phyloP scores from a whole-genome alignment of 176 grass and related monocot species.

The Poa annua region DNA sequence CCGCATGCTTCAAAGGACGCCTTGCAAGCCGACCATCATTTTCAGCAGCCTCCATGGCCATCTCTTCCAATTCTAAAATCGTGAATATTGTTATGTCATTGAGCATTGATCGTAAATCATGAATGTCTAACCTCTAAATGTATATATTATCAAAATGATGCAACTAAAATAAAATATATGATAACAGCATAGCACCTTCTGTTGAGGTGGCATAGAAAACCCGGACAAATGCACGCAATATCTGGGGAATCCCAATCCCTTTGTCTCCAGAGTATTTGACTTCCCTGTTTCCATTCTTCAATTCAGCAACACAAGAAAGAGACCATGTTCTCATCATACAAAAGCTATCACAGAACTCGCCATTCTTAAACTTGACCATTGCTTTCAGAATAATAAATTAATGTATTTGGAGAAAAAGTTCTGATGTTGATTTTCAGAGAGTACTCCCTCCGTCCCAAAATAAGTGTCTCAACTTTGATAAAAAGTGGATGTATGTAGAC shows the following conservation, averaged over 20 bases:
- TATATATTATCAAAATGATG: conserved; percentile 30
- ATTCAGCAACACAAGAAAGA: conserved; percentile 32
- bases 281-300: conserved; percentile 52
- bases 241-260: conserved; percentile 59
- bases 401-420: neutral
- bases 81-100: conserved; percentile 27
- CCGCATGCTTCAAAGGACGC: conserved; percentile 55
- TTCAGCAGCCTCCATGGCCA: conserved; percentile 59
- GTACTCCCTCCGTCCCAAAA: no score
- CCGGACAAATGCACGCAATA: conserved; percentile 71
- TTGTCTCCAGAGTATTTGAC: conserved; percentile 58
- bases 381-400: neutral
- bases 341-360: conserved; percentile 11
- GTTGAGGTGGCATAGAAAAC: conserved; percentile 69
- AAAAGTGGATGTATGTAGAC: no score
- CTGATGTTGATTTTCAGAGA: neutral
- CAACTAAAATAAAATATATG: conserved; percentile 1
- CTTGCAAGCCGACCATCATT: conserved; percentile 77
- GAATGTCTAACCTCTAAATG: neutral
- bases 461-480: no score
- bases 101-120: neutral
- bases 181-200: conserved; percentile 49
- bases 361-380: neutral
- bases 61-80: conserved; percentile 61
- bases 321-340: neutral